Evolutionary conservation across 352 stramenopile genomes (phyloP), one percentile per base, ranked within the genome.

Genomic region (Thraustochytrium sp.): DNA sequence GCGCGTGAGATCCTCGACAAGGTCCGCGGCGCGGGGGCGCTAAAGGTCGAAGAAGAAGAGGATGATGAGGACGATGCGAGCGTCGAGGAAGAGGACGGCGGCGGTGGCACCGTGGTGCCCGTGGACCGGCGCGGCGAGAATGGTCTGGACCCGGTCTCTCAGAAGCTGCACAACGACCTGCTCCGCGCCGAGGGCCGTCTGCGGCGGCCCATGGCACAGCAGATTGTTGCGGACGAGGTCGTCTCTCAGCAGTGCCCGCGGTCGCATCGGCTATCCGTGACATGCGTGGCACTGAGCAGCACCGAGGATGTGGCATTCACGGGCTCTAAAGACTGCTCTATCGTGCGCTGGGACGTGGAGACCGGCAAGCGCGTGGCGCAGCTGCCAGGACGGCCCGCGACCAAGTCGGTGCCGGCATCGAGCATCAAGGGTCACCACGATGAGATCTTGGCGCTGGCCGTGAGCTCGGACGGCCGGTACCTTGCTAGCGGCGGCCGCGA

Each of bases 231-330:
- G 76, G 86, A 92, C 42, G 89, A 90, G 80, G 90, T 92, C 63
- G 89, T 94, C 80, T 88, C 87, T 36, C 68, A 74, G 8, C 64
- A 55, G 26, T 85, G 72, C 36, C 56, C 82, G 48, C 78, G 72
- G 34, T 88, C 78, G 26, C 86, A 89, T 51, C 84, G 91, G 76
- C 88, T 96, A 80, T 88, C 93, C 0, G 89, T 96, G 64, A 97
- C 94, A 34, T 94, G 89, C 78, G 85, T 97, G 11, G 94, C 92
- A 80, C 87, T 97, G 56, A 89, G 90, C 26, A 89, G 94, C 37
- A 93, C 97, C 86, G 93, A 96, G 63, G 89, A 90, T 75, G 94
- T 89, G 1, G 92, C 92, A 26, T 97, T 95, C 86, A 97, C 93
- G 36, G 91, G 91, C 8, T 89, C 91, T 44, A 98, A 98, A 86